Base-by-base conservation (phyloP, 208 protist genomes). In the Novymonas esmeraldas region DNA sequence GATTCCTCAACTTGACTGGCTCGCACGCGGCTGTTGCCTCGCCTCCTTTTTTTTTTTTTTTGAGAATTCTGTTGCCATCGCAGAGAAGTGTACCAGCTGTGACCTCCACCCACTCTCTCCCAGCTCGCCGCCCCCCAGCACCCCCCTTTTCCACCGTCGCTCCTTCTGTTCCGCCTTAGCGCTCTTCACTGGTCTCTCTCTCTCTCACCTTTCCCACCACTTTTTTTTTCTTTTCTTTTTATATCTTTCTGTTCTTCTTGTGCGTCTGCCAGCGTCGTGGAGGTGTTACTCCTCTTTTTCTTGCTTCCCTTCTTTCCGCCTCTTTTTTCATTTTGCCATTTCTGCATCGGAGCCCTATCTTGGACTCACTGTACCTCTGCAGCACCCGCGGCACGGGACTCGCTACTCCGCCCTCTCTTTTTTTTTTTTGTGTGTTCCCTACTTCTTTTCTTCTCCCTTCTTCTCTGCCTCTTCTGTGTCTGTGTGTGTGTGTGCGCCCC, bases 211-310 rank as follows among this genome's bases (percentile, higher is more conserved):
- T 14, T 58, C 5, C 20, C n/a, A 48, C 10, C 51, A 39, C 50
- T 36, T 58, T 45, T 39, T 4, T 57, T 63, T 63, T 56, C 13
- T 56, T 65, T 56, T 20, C 24, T 11, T 45, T 29, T 39, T 31
- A 31, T 57, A 14, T 31, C 38, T 24, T n/a, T 44, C 18, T 44
- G 11, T 44, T 44, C 18, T 56, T 54, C 34, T 48, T 28, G 0
- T 46, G 18, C 34, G 16, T 13, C 24, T 42, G 31, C 13, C 16
- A 3, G 58, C 11, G 16, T 14, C 18, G 10, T 52, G 14, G 9
- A 7, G 31, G 6, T 39, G 6, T 62, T 41, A 38, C 36, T 45
- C 22, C 59, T 31, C 42, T 10, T n/a, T 16, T 18, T 44, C 39
- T 44, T 16, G 11, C 39, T 44, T 16, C 18, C 39, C 18, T 10